Percentiles rank a stretch among this genome's conserved stretches.
phyloP scores from a whole-genome alignment of 257 asterid species.

The Thymus mandschuricus region DNA sequence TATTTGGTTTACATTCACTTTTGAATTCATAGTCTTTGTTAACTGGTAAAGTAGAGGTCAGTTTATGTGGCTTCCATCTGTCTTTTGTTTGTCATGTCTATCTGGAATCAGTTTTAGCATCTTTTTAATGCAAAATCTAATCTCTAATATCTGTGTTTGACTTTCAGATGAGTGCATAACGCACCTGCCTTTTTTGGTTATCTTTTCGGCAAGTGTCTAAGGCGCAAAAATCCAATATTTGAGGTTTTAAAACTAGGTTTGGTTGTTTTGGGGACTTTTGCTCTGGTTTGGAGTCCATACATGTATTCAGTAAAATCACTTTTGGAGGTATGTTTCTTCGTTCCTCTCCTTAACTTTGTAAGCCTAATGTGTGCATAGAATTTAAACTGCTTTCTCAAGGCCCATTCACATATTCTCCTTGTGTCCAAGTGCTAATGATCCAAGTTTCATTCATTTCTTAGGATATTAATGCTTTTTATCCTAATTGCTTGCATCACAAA shows the following conservation, averaged over 20 bases:
- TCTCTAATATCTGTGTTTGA: slow-evolving; percentile 13
- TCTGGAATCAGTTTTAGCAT: background rate
- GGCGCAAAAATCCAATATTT: slow-evolving; percentile 58
- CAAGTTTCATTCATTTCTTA: slow-evolving; percentile 9
- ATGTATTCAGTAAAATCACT: slow-evolving; percentile 69
- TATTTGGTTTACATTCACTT: background rate
- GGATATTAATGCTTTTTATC: slow-evolving; percentile 3
- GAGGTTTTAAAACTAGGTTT: slow-evolving; percentile 75
- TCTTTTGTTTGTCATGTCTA: slow-evolving; percentile 6
- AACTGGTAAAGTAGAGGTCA: background rate
- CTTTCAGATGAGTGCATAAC: slow-evolving; percentile 90
- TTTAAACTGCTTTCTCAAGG: slow-evolving; percentile 1
- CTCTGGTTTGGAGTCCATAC: slow-evolving; percentile 90
- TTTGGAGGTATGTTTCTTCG: slow-evolving; percentile 58
- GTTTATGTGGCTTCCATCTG: background rate
- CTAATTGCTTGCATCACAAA: background rate
- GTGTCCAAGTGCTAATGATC: background rate
- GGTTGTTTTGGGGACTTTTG: slow-evolving; percentile 85
- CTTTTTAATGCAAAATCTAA: slow-evolving; percentile 2
- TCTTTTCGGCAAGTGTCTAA: slow-evolving; percentile 88
- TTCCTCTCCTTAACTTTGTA: slow-evolving; percentile 12
- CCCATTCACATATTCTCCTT: background rate
- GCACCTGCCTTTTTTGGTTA: slow-evolving; percentile 94
- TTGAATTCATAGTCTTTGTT: background rate
- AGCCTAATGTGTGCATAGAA: background rate